Base-by-base conservation (phyloP, 495 filamentous ascomycete species). In the Usnea hakonensis region DNA sequence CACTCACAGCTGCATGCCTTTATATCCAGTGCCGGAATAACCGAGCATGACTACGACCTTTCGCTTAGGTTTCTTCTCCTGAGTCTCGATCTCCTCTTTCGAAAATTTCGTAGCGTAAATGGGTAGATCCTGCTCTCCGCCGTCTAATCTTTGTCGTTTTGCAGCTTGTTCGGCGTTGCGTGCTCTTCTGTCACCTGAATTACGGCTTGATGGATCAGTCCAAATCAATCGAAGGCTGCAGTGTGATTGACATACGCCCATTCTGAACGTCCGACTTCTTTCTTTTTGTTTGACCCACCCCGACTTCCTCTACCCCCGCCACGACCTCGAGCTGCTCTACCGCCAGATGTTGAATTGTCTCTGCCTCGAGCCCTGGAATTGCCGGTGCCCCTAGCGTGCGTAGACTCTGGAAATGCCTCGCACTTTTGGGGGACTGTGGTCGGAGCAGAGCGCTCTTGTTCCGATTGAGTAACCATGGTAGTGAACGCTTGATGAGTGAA, bases 1-100 rank as follows among this genome's bases (percentile, higher is more conserved):
- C 30, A 55, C 75, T 50, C 71, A 85, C 80, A 97, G 84, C 73
- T 98, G 94, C 83, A 98, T 92, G 62, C 94, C 94, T 74, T 89
- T 91, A 75, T 98, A 98, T 17, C 95, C 95, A n/a, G 89, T 95
- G 32, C 94, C 94, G 28, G 90, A 90, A 71, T 98, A 98, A 8
- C 95, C 93, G 64, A 98, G 83, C 77, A 97, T 72, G 19, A 98
- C 89, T 23, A 94, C 95, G 32, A 95, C 94, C 75, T 98, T 98
- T 70, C 89, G 85, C 78, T 98, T 97, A 5, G 94, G 94, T 54
- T 85, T 86, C 55, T 92, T 83, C 68, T 86, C 85, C 73, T 98
- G 92, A 40, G 81, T 83, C 7, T 86, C 87, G 63, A 96, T 91
- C 75, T 95, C 91, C 62, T 91, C 90, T 64, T 82, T 75, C 16